Evolutionary conservation across 2,329 filamentous ascomycete species (phyloP).

Genomic region (Calonectria pauciramosa): DNA sequence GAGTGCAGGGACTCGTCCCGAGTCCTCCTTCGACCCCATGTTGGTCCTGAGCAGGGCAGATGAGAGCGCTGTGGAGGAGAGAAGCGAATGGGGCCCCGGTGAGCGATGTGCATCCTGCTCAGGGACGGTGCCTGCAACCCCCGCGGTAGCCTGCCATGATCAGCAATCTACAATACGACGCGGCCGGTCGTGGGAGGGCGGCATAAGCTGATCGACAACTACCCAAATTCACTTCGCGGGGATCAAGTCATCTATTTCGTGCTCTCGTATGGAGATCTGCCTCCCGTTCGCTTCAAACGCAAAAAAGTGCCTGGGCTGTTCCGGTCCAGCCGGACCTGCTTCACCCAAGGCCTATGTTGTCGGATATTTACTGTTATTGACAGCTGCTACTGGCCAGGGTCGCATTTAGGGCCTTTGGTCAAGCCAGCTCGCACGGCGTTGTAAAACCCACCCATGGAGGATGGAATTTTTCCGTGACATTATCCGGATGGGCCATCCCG

Average conservation of each 20-base stretch:
- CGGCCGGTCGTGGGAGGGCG: constrained; percentile 12
- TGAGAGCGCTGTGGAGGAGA: background rate
- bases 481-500: background rate
- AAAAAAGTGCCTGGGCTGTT: background rate
- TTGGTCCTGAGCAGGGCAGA: constrained; percentile 6
- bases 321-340: constrained; percentile 17
- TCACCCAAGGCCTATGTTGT: constrained; percentile 10
- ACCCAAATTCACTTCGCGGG: constrained; percentile 7
- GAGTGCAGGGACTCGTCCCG: constrained; percentile 19
- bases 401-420: background rate
- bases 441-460: constrained; percentile 19
- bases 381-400: constrained; percentile 20
- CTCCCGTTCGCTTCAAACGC: background rate
- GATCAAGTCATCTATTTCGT: constrained; percentile 19
- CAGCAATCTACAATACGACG: constrained; percentile 18
- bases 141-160: constrained; percentile 13
- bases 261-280: constrained; percentile 11
- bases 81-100: background rate
- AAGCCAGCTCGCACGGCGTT: background rate
- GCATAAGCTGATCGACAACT: constrained; percentile 15
- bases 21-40: background rate
- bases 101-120: background rate
- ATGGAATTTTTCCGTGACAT: constrained; percentile 8
- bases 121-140: constrained; percentile 12
- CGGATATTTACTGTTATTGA: constrained; percentile 24